Evolutionary conservation across 495 filamentous ascomycete species (phyloP).

Genomic region (Schizothecium vesticola): DNA sequence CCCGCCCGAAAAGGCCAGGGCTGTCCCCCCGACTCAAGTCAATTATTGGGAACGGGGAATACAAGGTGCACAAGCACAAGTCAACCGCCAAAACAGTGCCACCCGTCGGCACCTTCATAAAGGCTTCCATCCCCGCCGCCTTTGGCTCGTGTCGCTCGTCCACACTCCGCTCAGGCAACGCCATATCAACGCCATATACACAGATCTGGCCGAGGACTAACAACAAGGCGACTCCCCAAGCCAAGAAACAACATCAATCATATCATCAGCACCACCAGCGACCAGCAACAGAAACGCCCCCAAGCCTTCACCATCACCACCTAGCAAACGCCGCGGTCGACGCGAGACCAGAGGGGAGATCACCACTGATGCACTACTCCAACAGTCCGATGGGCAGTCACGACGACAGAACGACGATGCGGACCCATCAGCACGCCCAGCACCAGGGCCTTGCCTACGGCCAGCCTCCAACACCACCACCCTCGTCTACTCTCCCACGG

Average conservation of each 20-base stretch:
- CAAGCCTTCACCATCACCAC: neutral
- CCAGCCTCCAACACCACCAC: neutral
- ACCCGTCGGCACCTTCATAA: neutral
- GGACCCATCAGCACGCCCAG: constrained; percentile 14
- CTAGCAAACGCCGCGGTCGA: constrained; percentile 40
- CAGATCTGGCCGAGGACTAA: neutral
- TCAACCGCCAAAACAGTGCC: neutral
- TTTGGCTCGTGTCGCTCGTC: constrained; percentile 12
- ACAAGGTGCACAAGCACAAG: neutral
- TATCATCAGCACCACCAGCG: constrained; percentile 47
- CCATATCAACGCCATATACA: neutral
- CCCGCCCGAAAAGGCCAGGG: neutral
- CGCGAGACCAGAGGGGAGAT: neutral
- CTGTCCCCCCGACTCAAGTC: neutral
- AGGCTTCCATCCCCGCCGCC: neutral
- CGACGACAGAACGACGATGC: constrained; percentile 2
- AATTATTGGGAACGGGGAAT: neutral
- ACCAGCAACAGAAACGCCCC: neutral
- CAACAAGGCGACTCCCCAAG: too few species aligned
- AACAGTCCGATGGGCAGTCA: constrained; percentile 6
- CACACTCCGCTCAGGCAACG: constrained; percentile 16
- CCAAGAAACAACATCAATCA: neutral
- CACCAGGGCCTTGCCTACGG: constrained; percentile 4
- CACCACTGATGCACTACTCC: constrained; percentile 1
- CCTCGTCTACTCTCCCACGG: neutral